Evolutionary conservation across 2,329 filamentous ascomycete species (phyloP).

Genomic region (Chaetothyriales sp.): DNA sequence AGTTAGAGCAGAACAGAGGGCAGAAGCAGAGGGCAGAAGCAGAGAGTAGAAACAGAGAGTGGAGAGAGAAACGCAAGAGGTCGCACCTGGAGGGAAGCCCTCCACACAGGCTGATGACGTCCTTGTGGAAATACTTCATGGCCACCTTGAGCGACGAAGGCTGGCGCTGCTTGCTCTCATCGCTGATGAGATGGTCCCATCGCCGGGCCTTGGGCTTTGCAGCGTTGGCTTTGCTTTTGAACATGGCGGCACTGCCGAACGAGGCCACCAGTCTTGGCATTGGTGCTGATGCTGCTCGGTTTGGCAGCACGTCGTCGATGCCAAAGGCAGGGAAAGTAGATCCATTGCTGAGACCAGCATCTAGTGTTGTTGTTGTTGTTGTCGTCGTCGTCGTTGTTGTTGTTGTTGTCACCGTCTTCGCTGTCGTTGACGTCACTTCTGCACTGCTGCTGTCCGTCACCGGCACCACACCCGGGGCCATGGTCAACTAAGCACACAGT

Average conservation of each 20-base stretch:
- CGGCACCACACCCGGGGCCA: slow-evolving; percentile 5
- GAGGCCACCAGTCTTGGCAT: slow-evolving; percentile 11
- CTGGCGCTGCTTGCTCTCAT: slow-evolving; percentile 42
- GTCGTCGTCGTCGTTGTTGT: slow-evolving; percentile 14
- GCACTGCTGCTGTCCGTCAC: slow-evolving; percentile 26
- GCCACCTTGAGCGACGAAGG: slow-evolving; percentile 69
- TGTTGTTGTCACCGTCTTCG: slow-evolving; percentile 18
- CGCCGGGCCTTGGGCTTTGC: slow-evolving; percentile 61
- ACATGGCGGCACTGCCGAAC: slow-evolving; percentile 9
- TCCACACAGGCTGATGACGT: slow-evolving; percentile 77
- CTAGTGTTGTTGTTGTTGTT: slow-evolving; percentile 22
- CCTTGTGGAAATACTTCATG: slow-evolving; percentile 63
- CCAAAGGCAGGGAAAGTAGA: slow-evolving; percentile 30
- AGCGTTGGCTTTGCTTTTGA: slow-evolving; percentile 23
- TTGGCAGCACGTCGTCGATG: slow-evolving; percentile 49
- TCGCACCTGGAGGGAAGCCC: slow-evolving; percentile 54
- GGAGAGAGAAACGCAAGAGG: no score
- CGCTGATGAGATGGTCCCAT: slow-evolving; percentile 58
- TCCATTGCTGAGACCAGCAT: slow-evolving; percentile 17
- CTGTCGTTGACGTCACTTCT: no score
- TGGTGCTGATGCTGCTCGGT: slow-evolving; percentile 51
- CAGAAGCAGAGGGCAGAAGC: neutral
- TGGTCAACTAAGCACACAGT: neutral
- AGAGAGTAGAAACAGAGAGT: neutral
- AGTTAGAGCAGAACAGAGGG: neutral